Conservation (phyloP, 192 early-diverging fungal genomes). For the Pilobolus umbonatus region DNA sequence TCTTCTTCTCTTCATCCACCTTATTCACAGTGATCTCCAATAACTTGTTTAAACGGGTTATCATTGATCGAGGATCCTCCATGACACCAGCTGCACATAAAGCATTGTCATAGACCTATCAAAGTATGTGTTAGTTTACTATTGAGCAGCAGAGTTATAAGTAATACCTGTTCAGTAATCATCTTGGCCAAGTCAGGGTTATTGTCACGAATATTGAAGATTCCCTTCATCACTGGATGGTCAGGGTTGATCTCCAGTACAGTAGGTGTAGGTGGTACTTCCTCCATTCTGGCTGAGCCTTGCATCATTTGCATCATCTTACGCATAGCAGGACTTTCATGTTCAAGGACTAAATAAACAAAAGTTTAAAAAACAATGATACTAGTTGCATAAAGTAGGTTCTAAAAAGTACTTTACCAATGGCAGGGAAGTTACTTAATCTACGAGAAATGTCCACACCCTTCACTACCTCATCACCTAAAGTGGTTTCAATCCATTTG, state of each 20-base stretch:
- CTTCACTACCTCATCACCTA: conserved; percentile 60
- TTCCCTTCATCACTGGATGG: conserved; percentile 64
- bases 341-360: conserved; percentile 50
- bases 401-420: conserved; percentile 33
- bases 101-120: conserved; percentile 72
- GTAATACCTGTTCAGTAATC: conserved; percentile 66
- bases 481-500: conserved; percentile 54
- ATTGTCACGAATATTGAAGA: conserved; percentile 52
- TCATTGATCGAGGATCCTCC: conserved; percentile 73
- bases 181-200: conserved; percentile 62
- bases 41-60: conserved; percentile 63
- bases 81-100: conserved; percentile 72
- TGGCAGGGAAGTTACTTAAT: conserved; percentile 65
- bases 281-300: conserved; percentile 46
- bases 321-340: conserved; percentile 68
- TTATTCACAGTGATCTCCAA: conserved; percentile 39
- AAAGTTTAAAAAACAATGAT: background rate
- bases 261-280: conserved; percentile 56
- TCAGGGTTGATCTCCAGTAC: conserved; percentile 71
- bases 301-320: conserved; percentile 63
- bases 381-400: background rate
- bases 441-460: conserved; percentile 70
- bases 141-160: conserved; percentile 29
- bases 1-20: conserved; percentile 29
- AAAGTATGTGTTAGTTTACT: conserved; percentile 5